Conservation (phyloP, 1,139 yeast genomes). For the Geotrichum reessii region DNA sequence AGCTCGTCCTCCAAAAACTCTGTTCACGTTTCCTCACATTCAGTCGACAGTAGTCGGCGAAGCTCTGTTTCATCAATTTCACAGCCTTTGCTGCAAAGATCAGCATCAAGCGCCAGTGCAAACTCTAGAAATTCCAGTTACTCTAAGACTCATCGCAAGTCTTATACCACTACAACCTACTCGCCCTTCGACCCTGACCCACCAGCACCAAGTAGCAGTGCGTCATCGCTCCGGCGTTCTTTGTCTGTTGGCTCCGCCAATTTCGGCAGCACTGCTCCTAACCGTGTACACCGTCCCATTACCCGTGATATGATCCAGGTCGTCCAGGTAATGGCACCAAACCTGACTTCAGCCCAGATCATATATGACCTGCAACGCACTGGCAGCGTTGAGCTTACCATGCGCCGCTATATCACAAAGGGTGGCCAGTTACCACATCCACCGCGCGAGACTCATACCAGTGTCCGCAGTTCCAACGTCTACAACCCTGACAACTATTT, state of each 20-base stretch:
- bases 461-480: background rate
- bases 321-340: conserved; percentile 79
- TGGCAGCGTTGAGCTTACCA: conserved; percentile 76
- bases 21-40: background rate
- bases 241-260: background rate
- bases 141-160: background rate
- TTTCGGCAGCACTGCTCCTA: background rate
- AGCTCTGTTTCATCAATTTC: background rate
- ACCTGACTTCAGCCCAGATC: conserved; percentile 64
- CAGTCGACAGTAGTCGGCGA: background rate
- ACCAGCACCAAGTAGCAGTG: background rate
- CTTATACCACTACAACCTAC: background rate
- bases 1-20: background rate
- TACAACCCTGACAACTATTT: background rate
- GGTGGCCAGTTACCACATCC: conserved; percentile 34
- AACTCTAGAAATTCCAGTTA: background rate
- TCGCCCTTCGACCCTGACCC: background rate
- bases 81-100: background rate
- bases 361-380: conserved; percentile 45
- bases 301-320: conserved; percentile 78
- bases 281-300: conserved; percentile 33
- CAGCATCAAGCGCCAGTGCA: background rate
- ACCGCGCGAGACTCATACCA: background rate
- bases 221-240: background rate
- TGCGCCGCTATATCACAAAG: conserved; percentile 59